Evolutionary conservation across 345 rosid species (phyloP), one percentile per base, ranked within the genome.

Genomic region (Lepidium sativum): DNA sequence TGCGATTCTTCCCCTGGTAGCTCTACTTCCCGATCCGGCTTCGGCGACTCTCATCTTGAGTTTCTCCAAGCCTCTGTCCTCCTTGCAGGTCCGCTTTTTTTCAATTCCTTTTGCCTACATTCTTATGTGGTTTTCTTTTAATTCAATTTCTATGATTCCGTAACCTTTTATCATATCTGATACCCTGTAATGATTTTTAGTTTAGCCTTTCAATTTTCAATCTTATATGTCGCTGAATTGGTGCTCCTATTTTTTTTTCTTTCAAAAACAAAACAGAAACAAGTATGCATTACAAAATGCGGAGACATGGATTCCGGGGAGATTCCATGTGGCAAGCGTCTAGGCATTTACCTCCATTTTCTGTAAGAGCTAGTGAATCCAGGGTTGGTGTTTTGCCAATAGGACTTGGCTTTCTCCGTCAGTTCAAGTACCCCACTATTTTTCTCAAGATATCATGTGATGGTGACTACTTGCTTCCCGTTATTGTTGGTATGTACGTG

Each of bases 401-500:
- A 49, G 84, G 83, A 4, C 79, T 64, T 15, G 79, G 77, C 18
- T 78, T 84, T 75, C 87, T 89, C 17, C 82, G 76, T 20, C 83
- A 82, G 10, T 92, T 86, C 71, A 88, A 76, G 14, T 78, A 65
- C 71, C 98, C 98, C 7, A 85, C 96, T 4, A 84, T 92, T 69
- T 92, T 92, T 76, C 95, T 92, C 56, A 89, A 87, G 77, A 76
- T 92, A 72, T 81, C 87, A 63, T 92, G 95, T 75, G 85, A 87
- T 65, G 95, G 85, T 15, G 95, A 89, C 69, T 92, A 79, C 75
- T 68, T 87, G 78, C 80, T 92, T 23, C 98, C 97, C 5, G 73
- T 92, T 75, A 68, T 80, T 21, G 95, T 83, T 78, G 97, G 95
- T 86, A 77, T 86, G 86, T 79, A 75, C 48, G 47, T 41, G 10